Evolutionary conservation across 2,329 filamentous ascomycete species (phyloP), one percentile per base, ranked within the genome.

Genomic region (Colletotrichum coccodes): DNA sequence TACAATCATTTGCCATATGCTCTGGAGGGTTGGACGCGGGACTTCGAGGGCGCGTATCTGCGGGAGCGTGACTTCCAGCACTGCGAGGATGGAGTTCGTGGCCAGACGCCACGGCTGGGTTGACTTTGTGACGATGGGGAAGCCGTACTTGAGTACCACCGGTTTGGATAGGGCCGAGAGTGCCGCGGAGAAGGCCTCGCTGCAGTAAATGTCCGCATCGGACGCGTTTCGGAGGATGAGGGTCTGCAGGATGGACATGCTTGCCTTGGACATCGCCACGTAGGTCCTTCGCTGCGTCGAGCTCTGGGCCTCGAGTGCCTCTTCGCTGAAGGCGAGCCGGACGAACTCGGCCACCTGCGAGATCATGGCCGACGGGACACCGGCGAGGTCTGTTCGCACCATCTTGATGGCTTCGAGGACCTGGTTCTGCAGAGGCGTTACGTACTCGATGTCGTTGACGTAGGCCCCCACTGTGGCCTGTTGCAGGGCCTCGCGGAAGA

Each of bases 201-300:
- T 90, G 1, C 82, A 83, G 75, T 95, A 94, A 0, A 97, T 88
- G 40, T 92, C 89, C n/a, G 82, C 75, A 28, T 92, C 89, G 0
- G 81, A 78, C 0, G 89, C 86, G 71, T 93, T 90, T 18, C 83
- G 80, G 4, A 89, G 79, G 4, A 92, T 82, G 3, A 94, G 80
- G 0, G 80, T 81, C 71, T 92, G 85, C 2, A 97, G 79, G 52
- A 94, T 87, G 2, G 86, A 82, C 86, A 97, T 96, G 67, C 92
- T 90, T 23, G 89, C 89, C 78, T 96, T 97, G 1, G 95, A 94
- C 76, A 98, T 88, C 38, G 96, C 95, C 63, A 99, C 90, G 76
- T 94, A 98, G 0, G 94, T 97, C 7, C 94, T 92, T 64, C 89
- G 89, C 58, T 74, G 70, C n/a, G 38, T 72, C 77, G 72, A 77